phyloP scores from a whole-genome alignment of 2,329 filamentous ascomycete genomes.

The Paraphaeosphaeria minitans region DNA sequence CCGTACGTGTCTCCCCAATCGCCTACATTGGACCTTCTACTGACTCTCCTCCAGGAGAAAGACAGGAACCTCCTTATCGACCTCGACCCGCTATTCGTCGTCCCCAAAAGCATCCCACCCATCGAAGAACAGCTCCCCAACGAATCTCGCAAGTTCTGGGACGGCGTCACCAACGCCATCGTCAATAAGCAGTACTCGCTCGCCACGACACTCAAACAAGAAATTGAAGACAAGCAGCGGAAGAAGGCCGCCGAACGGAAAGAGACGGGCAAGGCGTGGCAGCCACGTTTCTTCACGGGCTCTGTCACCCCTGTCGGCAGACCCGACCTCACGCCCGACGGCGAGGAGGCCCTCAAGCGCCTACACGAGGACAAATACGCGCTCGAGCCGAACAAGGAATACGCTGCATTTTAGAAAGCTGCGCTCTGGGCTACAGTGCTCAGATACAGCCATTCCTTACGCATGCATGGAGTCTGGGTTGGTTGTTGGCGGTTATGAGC shows the following conservation, averaged over 20 bases:
- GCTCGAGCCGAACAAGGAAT: conserved; percentile 53
- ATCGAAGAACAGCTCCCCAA: conserved; percentile 80
- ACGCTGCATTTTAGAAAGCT: conserved; percentile 39
- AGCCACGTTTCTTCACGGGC: conserved; percentile 84
- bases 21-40: not conserved
- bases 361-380: conserved; percentile 59
- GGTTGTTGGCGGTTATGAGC: conserved; percentile 6
- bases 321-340: conserved; percentile 67
- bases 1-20: conserved; percentile 57
- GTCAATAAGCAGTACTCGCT: conserved; percentile 78
- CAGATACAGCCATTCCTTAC: not conserved
- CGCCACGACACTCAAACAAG: conserved; percentile 85
- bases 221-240: conserved; percentile 88
- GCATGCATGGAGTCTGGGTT: conserved; percentile 12
- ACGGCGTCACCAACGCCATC: conserved; percentile 85
- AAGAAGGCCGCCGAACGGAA: conserved; percentile 83
- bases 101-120: conserved; percentile 79
- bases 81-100: conserved; percentile 79
- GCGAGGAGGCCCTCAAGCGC: conserved; percentile 61
- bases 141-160: conserved; percentile 89
- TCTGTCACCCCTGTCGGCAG: conserved; percentile 64
- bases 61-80: conserved; percentile 74
- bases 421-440: not conserved
- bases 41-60: conserved; percentile 50
- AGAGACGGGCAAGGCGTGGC: conserved; percentile 70